phyloP scores from a whole-genome alignment of 352 stramenopile species.

The Phytophthora rubi region DNA sequence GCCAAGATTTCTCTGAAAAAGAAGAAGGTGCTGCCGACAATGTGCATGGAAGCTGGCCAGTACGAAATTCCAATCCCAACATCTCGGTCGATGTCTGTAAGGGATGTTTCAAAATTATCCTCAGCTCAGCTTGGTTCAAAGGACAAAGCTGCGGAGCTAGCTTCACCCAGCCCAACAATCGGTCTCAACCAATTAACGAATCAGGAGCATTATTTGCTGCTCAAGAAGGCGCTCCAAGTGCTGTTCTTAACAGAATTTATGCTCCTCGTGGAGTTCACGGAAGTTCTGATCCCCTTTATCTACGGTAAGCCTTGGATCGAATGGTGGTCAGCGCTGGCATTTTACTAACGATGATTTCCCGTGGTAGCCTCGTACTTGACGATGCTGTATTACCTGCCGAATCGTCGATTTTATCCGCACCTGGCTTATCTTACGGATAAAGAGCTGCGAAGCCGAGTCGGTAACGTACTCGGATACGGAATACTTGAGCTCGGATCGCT shows the following conservation, averaged over 20 bases:
- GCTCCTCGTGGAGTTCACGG: conserved; percentile 47
- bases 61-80: conserved; percentile 8
- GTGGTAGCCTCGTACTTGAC: conserved; percentile 22
- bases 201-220: conserved; percentile 15
- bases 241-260: conserved; percentile 51
- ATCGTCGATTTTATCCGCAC: conserved; percentile 38
- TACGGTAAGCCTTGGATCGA: conserved; percentile 30
- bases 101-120: background rate
- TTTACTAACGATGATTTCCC: background rate
- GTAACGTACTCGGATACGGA: background rate
- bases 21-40: conserved; percentile 26
- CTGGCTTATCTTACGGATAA: conserved; percentile 15
- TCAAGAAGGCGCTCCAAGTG: conserved; percentile 28
- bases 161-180: background rate
- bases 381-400: conserved; percentile 37
- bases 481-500: background rate
- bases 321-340: background rate
- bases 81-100: background rate
- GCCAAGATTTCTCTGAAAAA: conserved; percentile 2
- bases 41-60: conserved; percentile 4
- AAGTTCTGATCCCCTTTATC: conserved; percentile 41
- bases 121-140: background rate
- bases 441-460: background rate
- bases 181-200: conserved; percentile 6
- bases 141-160: background rate